Evolutionary conservation across 2,329 filamentous ascomycete species (phyloP), one percentile per base, ranked within the genome.

Genomic region (Tolypocladium tropicale): DNA sequence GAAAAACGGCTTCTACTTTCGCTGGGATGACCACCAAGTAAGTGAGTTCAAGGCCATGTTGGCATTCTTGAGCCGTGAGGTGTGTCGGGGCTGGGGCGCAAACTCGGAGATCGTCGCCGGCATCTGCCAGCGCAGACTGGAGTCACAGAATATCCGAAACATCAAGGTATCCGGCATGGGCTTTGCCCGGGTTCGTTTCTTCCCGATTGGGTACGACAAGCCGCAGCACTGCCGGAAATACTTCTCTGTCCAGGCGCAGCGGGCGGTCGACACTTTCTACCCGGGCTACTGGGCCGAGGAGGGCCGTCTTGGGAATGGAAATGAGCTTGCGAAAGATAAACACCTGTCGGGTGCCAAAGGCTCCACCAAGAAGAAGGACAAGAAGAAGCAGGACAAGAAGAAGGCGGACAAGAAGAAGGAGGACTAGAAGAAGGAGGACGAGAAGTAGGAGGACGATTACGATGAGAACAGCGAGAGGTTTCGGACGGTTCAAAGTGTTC

Each of bases 241-340:
- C 30, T 59, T 54, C 23, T 33, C 50, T 10, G 2, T 2, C 4
- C 5, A 21, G 16, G 46, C 56, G 3, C 53, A 48, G 46, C 16
- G 11, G 11, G 1, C n/a, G 4, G 52, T 59, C 14, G 56, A 59
- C 9, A 3, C 9, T 3, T 11, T 10, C 5, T 59, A 39, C 41
- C 51, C 56, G 11, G 56, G 49, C 16, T 32, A 55, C 2, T 59
- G 57, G 56, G 52, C 43, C 28, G 28, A 46, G 41, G 41, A 25
- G 21, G 41, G 25, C n/a, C 41, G 41, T 14, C 21, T 11, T 25
- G 41, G 12, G 21, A 21, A 2, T 23, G 41, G 16, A 6, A 21
- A 43, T 10, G 41, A 25, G 23, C 11, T 23, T 16, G 12, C 9
- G 41, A 25, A 46, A n/a, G n/a, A n/a, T n/a, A n/a, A n/a, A n/a